Evolutionary conservation across 768 basidiomycete genomes (phyloP), one percentile per base, ranked within the genome.

Genomic region (Tylopilus rubrobrunneus): DNA sequence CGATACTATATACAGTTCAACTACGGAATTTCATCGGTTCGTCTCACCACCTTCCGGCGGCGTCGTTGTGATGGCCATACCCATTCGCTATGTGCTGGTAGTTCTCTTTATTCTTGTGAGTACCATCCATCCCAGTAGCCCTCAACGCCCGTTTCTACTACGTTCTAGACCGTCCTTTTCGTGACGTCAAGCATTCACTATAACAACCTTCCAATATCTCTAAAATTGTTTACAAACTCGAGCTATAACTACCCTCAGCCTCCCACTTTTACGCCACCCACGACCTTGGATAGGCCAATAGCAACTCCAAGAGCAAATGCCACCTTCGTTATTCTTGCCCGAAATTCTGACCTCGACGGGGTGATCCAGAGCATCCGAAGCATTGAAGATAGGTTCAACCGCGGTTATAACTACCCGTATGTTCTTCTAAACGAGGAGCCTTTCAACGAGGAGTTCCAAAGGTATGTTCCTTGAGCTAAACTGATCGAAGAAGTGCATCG

Each of bases 361-460:
- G 72, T 80, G 4, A 64, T 81, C 29, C 68, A 69, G 17, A 80
- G 78, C 28, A 77, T 86, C 57, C 75, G 75, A 55, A 74, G 77
- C 54, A 62, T 84, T 55, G 86, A 87, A 60, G 76, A 79, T 52
- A 67, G 78, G 8, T 87, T 86, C 68, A 87, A 87, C 61, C 68
- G 73, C 27, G 73, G 74, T 48, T 77, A 71, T 55, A 67, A 74
- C 47, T 87, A 87, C 57, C 82, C 83, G 1, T 86, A 80, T 65
- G 78, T 84, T 9, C 83, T 87, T 62, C 65, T 87, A 53, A 86
- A 86, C 60, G 85, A 88, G 17, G 80, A 78, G 44, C 73, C 76
- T 3, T 86, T 86, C 54, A 67, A 70, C 21, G 75, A 78, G 2
- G 69, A 76, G 5, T 85, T 86, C 71, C 79, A 74, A 62, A 65